phyloP scores from a whole-genome alignment of 345 rosid species.

The Streptanthus diversifolius region DNA sequence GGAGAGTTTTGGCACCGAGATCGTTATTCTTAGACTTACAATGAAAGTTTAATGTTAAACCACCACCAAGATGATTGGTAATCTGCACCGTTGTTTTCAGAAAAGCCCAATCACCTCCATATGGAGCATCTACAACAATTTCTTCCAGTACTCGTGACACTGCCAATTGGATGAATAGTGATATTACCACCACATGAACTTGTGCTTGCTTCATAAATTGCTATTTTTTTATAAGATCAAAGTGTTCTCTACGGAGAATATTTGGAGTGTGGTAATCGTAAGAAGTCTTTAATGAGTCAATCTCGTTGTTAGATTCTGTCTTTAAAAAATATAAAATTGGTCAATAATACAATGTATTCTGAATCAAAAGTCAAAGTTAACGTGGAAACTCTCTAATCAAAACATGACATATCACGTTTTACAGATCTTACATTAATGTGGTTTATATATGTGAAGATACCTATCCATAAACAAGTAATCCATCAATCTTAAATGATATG shows the following conservation, averaged over 20 bases:
- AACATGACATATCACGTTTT: not conserved
- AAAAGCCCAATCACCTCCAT: not conserved
- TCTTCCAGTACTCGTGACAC: not conserved
- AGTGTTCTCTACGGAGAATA: not conserved
- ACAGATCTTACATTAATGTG: not conserved
- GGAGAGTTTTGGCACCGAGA: not conserved
- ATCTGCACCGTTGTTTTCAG: constrained; percentile 2
- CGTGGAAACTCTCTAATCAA: not conserved
- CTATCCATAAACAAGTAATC: not conserved
- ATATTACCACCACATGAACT: not conserved
- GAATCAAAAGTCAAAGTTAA: not conserved
- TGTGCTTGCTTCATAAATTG: not conserved
- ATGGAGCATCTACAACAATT: not conserved
- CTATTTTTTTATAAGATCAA: not conserved
- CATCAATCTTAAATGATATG: not conserved
- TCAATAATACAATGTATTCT: not conserved
- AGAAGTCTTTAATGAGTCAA: not conserved
- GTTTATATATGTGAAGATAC: not conserved
- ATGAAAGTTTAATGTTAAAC: not conserved
- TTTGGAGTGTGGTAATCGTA: not conserved
- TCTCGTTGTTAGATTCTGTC: not conserved
- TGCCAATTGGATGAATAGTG: not conserved
- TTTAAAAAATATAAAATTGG: not conserved
- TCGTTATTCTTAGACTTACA: constrained; percentile 6
- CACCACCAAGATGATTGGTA: constrained; percentile 19